Base-by-base conservation (phyloP, 371 early-diverging fungal species). In the Umbelopsis sp. region DNA sequence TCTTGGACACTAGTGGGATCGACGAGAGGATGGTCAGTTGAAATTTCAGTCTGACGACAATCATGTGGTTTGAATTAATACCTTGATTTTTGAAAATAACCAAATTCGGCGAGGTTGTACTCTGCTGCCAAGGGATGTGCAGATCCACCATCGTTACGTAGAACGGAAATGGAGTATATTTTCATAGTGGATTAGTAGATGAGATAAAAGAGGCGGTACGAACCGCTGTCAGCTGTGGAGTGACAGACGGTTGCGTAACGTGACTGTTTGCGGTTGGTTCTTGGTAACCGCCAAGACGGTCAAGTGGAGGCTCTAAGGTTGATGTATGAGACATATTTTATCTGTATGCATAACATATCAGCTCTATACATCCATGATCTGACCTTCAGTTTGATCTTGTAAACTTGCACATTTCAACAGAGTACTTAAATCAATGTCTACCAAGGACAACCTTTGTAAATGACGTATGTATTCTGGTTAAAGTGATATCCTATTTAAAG, bases 51-150 rank as follows among this genome's bases (percentile, higher is more conserved):
- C 20, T 29, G 45, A n/a, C 18, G 12, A 50, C 52, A 10, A 38
- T 12, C 20, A 68, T 24, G 46, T 62, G 22, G 22, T 25, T 16
- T 44, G 5, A 37, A n/a, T 44, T 14, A 74, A 69, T 86, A 93
- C 96, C 91, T 90, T 65, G 89, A 81, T 57, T 96, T 90, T 81
- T 96, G 93, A 75, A 96, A 97, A 78, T 87, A 96, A 62, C 94
- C 90, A 83, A 95, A 96, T 65, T 90, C 86, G 41, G 91, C 83
- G 52, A 97, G 80, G 70, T 98, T 95, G 44, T 78, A 87, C 69
- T 87, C 91, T 16, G 85, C 78, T 25, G 89, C 79, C 41, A 94
- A 66, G 37, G 87, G 72, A n/a, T 73, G 70, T 8, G 83, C 85
- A 66, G 84, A 83, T 24, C 78, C 78, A 25, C 75, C 74, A 68